These are phyloP conservation scores for Fraxinus nigra DNA, from an alignment of 305 asterid species.

Conservation along the genomic window DNA sequence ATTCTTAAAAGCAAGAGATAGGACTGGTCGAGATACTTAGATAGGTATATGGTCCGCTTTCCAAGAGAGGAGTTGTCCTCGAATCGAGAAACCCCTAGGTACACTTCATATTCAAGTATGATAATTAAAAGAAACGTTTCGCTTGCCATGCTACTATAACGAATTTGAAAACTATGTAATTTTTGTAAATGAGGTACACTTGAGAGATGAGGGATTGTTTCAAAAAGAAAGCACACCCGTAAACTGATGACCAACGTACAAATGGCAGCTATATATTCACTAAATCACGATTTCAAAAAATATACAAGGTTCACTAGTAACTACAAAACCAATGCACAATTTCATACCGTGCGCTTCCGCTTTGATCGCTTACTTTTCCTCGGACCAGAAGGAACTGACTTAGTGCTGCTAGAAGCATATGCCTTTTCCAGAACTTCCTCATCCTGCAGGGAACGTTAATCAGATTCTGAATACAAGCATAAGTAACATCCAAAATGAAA, in stretches of 20 bases:
- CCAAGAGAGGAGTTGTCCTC: neutral
- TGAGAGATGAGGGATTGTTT: conserved; percentile 21
- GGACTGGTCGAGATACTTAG: neutral
- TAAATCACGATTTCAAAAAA: conserved; percentile 35
- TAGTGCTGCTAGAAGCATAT: conserved; percentile 56
- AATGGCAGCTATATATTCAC: conserved; percentile 51
- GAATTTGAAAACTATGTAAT: conserved; percentile 13
- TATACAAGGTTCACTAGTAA: conserved; percentile 45
- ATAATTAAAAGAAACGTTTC: neutral
- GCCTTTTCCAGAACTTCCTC: conserved; percentile 74
- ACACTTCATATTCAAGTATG: neutral
- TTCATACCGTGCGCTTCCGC: conserved; percentile 82
- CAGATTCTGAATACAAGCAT: neutral
- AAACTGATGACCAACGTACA: conserved; percentile 44
- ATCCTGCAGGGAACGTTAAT: conserved; percentile 42
- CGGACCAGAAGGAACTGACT: conserved; percentile 64
- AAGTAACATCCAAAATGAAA: conserved; percentile 3
- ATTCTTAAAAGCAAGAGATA: neutral
- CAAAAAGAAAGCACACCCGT: conserved; percentile 24
- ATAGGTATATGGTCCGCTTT: neutral
- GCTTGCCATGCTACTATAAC: neutral
- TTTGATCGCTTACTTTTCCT: conserved; percentile 85
- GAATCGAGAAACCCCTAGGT: neutral
- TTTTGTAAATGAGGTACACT: conserved; percentile 24
- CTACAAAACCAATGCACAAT: conserved; percentile 44